Evolutionary conservation across 176 grass and related monocot genomes (phyloP), one percentile per base, ranked within the genome.

Genomic region (Rhynchospora pubera): DNA sequence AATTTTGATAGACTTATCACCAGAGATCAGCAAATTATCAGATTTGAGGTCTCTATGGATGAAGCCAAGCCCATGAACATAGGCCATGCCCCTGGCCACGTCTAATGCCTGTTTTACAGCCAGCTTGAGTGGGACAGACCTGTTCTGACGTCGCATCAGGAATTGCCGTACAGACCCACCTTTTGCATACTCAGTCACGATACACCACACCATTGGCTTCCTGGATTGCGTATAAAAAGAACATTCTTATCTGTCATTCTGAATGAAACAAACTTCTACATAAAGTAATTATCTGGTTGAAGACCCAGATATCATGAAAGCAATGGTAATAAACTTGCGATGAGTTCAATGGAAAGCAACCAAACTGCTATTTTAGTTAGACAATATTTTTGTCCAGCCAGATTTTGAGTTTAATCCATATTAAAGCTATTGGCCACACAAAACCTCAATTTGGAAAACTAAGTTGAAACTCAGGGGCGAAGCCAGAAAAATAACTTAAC

Each of bases 121-220:
- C 85, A 99, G 69, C 42, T 84, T 93, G 61, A 95, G 70, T 58
- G 92, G 96, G 16, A 95, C 96, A 4, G 86, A 89, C 80, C 90
- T 95, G 79, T 91, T 94, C 82, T 99, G 91, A 86, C 96, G 90
- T 81, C 71, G 89, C 15, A 87, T 90, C 21, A 99, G 83, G 65
- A 99, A 99, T 82, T 99, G 96, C 47, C 96, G 64, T 47, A 99
- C 91, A 3, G 96, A 99, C 39, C 96, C 96, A 71, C 92, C 96
- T 87, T 91, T 93, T 65, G 96, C 96, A 82, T 99, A 99, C 77
- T 99, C 93, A 21, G 96, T 99, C 58, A 99, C 82, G 66, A 99
- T 99, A 86, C 96, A 99, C 96, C 96, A 95, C 57, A 93, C 92
- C 18, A 99, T 91, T 0, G 96, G 91, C 83, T 99, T 99, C 82